phyloP scores from a whole-genome alignment of 495 filamentous ascomycete species.

The Clavariopsis aquatica region DNA sequence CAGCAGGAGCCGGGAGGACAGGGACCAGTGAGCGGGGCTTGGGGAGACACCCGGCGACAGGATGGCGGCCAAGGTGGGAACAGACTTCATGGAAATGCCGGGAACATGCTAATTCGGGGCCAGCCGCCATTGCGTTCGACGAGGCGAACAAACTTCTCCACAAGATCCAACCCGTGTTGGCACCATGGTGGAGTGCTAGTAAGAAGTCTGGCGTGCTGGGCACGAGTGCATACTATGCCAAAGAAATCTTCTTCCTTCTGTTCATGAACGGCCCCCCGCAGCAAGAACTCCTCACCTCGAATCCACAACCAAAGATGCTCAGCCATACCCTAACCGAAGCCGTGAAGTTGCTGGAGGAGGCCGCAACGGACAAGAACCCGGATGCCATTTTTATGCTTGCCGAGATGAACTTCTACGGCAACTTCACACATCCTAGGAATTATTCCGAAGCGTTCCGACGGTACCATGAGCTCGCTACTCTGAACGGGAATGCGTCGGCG shows the following conservation, averaged over 20 bases:
- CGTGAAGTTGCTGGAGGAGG: constrained; percentile 71
- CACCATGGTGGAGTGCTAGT: constrained; percentile 40
- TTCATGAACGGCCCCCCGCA: constrained; percentile 50
- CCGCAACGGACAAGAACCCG: constrained; percentile 72
- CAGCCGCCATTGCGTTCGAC: constrained; percentile 32
- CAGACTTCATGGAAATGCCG: not conserved
- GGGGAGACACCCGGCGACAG: constrained; percentile 15
- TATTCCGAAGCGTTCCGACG: constrained; percentile 78
- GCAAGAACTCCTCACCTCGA: constrained; percentile 39
- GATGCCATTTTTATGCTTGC: constrained; percentile 90
- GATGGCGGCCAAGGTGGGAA: constrained; percentile 26
- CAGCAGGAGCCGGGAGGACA: constrained; percentile 29
- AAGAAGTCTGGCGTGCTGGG: constrained; percentile 46
- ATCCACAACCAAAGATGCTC: constrained; percentile 41
- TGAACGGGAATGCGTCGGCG: constrained; percentile 84
- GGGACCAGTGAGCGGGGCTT: constrained; percentile 10
- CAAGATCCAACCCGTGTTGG: constrained; percentile 40
- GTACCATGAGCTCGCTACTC: constrained; percentile 74
- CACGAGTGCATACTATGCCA: constrained; percentile 47
- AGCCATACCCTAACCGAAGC: constrained; percentile 50
- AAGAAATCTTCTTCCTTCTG: constrained; percentile 48
- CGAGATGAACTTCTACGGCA: constrained; percentile 96
- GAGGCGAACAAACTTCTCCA: constrained; percentile 43
- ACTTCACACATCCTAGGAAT: constrained; percentile 83
- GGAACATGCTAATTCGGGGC: not conserved